These are phyloP conservation scores for Elsinoe batatas DNA, from an alignment of 2,329 filamentous ascomycete species.

Conservation along the genomic window DNA sequence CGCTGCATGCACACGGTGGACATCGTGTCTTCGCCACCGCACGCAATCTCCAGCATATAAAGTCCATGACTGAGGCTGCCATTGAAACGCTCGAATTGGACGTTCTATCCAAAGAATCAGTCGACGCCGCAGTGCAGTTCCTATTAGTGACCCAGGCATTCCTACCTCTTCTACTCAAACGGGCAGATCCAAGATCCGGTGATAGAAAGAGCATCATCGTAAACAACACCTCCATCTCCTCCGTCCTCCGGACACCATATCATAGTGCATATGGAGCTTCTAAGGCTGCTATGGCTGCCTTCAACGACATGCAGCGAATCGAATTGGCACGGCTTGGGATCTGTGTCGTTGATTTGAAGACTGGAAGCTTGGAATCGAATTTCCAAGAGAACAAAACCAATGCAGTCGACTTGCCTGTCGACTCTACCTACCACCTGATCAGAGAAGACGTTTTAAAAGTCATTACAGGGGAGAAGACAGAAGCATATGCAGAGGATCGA, in stretches of 20 bases:
- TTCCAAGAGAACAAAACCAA: slow-evolving; percentile 14
- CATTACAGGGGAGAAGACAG: too few relatives aligned
- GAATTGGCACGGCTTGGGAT: slow-evolving; percentile 24
- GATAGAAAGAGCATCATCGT: slow-evolving; percentile 26
- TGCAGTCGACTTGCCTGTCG: slow-evolving; percentile 18
- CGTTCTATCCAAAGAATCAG: slow-evolving; percentile 24
- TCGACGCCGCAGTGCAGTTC: slow-evolving; percentile 20
- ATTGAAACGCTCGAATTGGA: slow-evolving; percentile 27
- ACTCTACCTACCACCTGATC: slow-evolving; percentile 20
- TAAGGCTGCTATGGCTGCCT: slow-evolving; percentile 20
- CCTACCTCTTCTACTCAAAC: slow-evolving; percentile 27
- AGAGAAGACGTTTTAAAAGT: background rate
- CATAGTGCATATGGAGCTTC: slow-evolving; percentile 26
- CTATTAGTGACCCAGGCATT: slow-evolving; percentile 25
- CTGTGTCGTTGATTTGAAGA: slow-evolving; percentile 19
- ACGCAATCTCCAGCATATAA: slow-evolving; percentile 29
- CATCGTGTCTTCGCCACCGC: slow-evolving; percentile 36
- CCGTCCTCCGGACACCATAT: slow-evolving; percentile 25
- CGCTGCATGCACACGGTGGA: slow-evolving; percentile 27
- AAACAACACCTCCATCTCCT: slow-evolving; percentile 30
- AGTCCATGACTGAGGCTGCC: slow-evolving; percentile 16
- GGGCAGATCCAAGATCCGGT: slow-evolving; percentile 13
- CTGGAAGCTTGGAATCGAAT: slow-evolving; percentile 18
- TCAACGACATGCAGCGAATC: slow-evolving; percentile 21
- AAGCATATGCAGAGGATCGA: too few relatives aligned